Evolutionary conservation across 1,284 basidiomycete genomes (phyloP), one percentile per base, ranked within the genome.

Genomic region (Fomitopsis betulina): DNA sequence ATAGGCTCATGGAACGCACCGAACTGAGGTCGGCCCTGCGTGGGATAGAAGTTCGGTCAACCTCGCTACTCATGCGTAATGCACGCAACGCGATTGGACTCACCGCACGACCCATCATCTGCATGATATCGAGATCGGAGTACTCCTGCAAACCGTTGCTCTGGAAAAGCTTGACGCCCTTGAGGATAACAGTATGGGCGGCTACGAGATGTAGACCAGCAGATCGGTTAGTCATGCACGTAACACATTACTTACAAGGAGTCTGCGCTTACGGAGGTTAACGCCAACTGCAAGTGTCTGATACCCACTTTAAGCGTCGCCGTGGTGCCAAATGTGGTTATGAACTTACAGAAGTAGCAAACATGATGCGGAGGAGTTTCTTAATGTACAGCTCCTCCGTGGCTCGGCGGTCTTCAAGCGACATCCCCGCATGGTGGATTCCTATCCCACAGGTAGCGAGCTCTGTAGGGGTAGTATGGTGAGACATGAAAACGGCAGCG

Each of bases 21-120:
- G 68, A 93, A 98, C 72, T 98, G 95, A 15, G 96, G 96, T 21
- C 96, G 82, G 6, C 96, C 96, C 79, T 97, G 75, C 17, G 2
- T 12, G 6, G 33, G 35, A 45, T 37, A 52, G 23, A 37, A 8
- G 54, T 8, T 43, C 43, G 45, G 47, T 39, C n/a, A 55, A 45
- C n/a, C 19, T 17, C n/a, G n/a, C 43, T 30, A 17, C 5, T n/a
- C 10, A 25, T 45, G 17, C 33, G 49, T 53, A 57, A 32, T 23
- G 42, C 2, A 62, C 37, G 30, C 19, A 33, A 57, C 8, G 38
- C 12, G 7, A 40, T 47, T 25, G 30, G 32, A 72, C 86, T 69
- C 68, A 91, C 91, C 43, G 91, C 91, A 49, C 91, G 82, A 35
- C 90, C 91, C 55, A 93, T 80, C 90, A 93, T 93, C 72, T 94